These are phyloP conservation scores for Psilocybe cubensis DNA, from an alignment of 768 basidiomycete genomes.

Conservation along the genomic window DNA sequence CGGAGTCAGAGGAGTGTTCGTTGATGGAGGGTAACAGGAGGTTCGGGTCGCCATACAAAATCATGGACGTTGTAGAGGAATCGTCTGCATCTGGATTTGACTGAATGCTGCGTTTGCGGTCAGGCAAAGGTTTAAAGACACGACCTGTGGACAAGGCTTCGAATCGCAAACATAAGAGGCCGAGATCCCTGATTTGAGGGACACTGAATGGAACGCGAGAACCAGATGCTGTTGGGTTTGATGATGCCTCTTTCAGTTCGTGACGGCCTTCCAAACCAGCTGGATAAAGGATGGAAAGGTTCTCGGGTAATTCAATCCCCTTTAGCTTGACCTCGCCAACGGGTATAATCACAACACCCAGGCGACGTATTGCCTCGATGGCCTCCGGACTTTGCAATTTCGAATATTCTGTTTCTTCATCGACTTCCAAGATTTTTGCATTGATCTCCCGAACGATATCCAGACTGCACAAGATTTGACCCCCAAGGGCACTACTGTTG, in stretches of 20 bases:
- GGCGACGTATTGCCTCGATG: constrained; percentile 73
- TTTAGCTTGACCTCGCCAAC: constrained; percentile 93
- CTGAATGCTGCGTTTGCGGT: constrained; percentile 49
- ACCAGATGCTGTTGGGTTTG: constrained; percentile 38
- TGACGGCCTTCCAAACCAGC: constrained; percentile 71
- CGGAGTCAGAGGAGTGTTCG: constrained; percentile 71
- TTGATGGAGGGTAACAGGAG: constrained; percentile 69
- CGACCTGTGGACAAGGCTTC: constrained; percentile 74
- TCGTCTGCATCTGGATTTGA: constrained; percentile 36
- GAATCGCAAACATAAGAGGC: constrained; percentile 72
- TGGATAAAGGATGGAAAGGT: constrained; percentile 85
- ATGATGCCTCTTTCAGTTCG: constrained; percentile 47
- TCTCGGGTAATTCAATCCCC: constrained; percentile 91
- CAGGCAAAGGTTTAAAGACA: constrained; percentile 53
- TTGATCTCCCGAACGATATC: constrained; percentile 86
- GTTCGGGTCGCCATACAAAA: constrained; percentile 62
- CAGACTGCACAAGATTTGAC: constrained; percentile 90
- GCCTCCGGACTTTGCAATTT: constrained; percentile 58
- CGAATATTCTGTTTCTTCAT: constrained; percentile 64
- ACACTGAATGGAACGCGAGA: constrained; percentile 68
- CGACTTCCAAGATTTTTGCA: constrained; percentile 57
- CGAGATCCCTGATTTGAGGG: constrained; percentile 76
- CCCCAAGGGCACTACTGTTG: constrained; percentile 80
- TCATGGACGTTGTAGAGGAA: constrained; percentile 27
- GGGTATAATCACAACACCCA: constrained; percentile 71